A percentile compares a stretch with the other conserved stretches of the same genome.
These are phyloP conservation scores for Hygrocybe punicea DNA, from an alignment of 768 basidiomycete species.

Conservation along the genomic window DNA sequence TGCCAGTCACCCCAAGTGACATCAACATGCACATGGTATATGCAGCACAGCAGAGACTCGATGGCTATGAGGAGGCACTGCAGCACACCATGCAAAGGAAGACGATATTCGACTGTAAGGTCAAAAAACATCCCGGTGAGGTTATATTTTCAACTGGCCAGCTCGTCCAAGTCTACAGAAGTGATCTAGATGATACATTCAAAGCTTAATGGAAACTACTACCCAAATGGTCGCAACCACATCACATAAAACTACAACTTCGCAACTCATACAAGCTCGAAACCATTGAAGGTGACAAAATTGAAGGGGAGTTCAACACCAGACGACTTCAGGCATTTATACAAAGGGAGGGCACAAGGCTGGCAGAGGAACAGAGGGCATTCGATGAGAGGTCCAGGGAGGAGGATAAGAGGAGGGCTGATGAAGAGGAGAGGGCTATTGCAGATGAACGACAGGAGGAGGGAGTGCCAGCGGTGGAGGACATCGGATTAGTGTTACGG, in stretches of 20 bases:
- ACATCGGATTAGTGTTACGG: too few species aligned
- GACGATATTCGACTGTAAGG: conserved; percentile 21
- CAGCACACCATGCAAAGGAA: conserved; percentile 25
- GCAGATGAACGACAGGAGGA: too few species aligned
- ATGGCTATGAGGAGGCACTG: conserved; percentile 25
- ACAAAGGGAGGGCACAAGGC: conserved; percentile 16
- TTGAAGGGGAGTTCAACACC: conserved; percentile 18
- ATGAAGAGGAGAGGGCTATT: too few species aligned
- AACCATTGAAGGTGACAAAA: conserved; percentile 12
- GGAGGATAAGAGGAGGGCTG: too few species aligned
- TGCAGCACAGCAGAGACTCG: conserved; percentile 28
- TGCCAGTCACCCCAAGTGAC: neutral
- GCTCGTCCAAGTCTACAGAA: conserved; percentile 33
- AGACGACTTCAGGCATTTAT: conserved; percentile 19
- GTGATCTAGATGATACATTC: conserved; percentile 1
- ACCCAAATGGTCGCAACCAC: conserved; percentile 9
- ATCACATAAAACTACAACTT: neutral
- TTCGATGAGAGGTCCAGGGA: too few species aligned
- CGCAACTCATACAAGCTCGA: conserved; percentile 6
- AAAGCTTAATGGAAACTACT: conserved; percentile 26
- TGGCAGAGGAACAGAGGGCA: conserved; percentile 15
- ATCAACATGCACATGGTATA: conserved; percentile 26
- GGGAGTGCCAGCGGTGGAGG: too few species aligned
- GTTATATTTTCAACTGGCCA: conserved; percentile 24
- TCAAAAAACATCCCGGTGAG: conserved; percentile 8